Evolutionary conservation across 805 yeast species (phyloP).

Genomic region (Kluyveromyces lactis): DNA sequence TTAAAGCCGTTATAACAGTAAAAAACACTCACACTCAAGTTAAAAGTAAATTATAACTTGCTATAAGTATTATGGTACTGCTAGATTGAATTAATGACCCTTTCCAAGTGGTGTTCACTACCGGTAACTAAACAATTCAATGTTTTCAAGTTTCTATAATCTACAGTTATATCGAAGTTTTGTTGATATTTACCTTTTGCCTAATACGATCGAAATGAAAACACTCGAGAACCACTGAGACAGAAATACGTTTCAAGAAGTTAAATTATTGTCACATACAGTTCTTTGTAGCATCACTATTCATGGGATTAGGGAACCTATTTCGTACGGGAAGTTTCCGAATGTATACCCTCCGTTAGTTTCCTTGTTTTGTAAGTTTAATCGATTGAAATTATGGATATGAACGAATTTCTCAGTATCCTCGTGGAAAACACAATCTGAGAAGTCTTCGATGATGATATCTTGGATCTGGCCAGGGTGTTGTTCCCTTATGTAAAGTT

Average conservation of each 20-base stretch:
- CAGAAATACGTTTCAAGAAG: too few species aligned
- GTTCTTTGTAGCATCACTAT: too few species aligned
- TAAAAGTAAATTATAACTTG: too few species aligned
- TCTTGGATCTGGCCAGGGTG: constrained; percentile 9
- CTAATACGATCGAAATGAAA: not conserved
- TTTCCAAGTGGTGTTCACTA: too few species aligned
- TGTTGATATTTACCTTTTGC: constrained; percentile 10
- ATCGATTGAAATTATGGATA: constrained; percentile 21
- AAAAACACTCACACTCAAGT: too few species aligned
- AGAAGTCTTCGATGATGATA: constrained; percentile 21
- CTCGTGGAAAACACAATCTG: constrained; percentile 16
- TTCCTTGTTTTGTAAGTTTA: constrained; percentile 3
- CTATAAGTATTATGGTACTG: too few species aligned
- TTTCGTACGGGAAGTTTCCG: not conserved
- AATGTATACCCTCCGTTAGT: not conserved
- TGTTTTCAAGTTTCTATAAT: too few species aligned
- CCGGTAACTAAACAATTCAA: too few species aligned
- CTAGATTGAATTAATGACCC: too few species aligned
- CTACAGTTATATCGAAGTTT: not conserved
- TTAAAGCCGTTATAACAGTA: too few species aligned
- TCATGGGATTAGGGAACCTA: not conserved
- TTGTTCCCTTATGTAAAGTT: constrained; percentile 9
- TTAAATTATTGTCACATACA: too few species aligned
- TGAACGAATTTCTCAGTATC: constrained; percentile 8
- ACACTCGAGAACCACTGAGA: not conserved